Base-by-base conservation (phyloP, 2,329 filamentous ascomycete species). In the Volutella citrinella region DNA sequence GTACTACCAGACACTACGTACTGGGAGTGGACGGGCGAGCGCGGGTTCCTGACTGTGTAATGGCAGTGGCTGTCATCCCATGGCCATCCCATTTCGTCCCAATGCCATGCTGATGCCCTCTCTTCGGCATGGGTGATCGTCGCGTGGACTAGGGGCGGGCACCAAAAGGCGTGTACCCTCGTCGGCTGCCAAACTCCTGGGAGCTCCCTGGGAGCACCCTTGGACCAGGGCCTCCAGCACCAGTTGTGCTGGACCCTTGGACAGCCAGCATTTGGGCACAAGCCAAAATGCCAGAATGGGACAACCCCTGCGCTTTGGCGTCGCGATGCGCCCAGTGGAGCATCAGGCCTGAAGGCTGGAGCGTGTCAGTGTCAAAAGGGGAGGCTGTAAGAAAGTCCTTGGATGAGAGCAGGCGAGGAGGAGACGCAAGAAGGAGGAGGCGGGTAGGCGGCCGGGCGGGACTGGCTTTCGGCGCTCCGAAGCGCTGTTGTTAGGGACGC, bases 311-410 rank as follows among this genome's bases (percentile, higher is more conserved):
- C 34, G 38, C 26, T 46, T 36, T 51, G 48, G 49, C 49, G 49
- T 38, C 49, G 48, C 32, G 49, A 51, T 52, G 46, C 48, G 48
- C 44, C 46, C 42, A 38, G 50, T 53, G 49, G 50, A 45, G 42
- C 19, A 36, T 21, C 14, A 30, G 28, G 38, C 23, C 19, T 27
- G 31, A 21, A 16, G 31, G 27, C 34, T 20, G 30, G 31, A 34
- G 28, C 32, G 33, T 45, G 42, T 39, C 42, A 51, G 49, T 38
- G 31, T 33, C 15, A n/a, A n/a, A n/a, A n/a, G n/a, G n/a, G n/a
- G n/a, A n/a, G n/a, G n/a, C n/a, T n/a, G n/a, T n/a, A n/a, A n/a
- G n/a, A n/a, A n/a, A n/a, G n/a, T n/a, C n/a, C n/a, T n/a, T n/a
- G n/a, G n/a, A n/a, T n/a, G n/a, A n/a, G n/a, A n/a, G n/a, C n/a